Evolutionary conservation across 2,329 filamentous ascomycete genomes (phyloP), one percentile per base, ranked within the genome.

Genomic region (Pseudogymnoascus destructans): DNA sequence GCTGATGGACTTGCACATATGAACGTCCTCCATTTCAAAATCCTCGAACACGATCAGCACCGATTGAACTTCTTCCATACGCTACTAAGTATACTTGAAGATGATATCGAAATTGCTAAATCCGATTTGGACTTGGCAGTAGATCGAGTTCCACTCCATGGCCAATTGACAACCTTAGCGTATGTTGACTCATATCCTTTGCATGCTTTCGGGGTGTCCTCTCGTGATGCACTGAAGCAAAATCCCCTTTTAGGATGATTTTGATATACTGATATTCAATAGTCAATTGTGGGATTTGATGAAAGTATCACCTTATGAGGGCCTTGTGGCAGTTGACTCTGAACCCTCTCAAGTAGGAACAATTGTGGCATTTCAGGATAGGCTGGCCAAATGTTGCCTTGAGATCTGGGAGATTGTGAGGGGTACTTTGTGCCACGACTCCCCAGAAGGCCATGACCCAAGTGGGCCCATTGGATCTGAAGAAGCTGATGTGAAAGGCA

Each of bases 1-100:
- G 90, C 91, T 1, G 92, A 98, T 71, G 92, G 92, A 8, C 84
- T 93, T 54, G 92, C 91, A 32, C 83, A 89, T 57, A 77, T 85
- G 2, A 86, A 85, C 61, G 82, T 87, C 38, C 73, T 95, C 13
- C 70, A 89, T 3, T 88, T 84, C 67, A 74, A 75, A 38, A 80
- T 83, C 68, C 74, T 79, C 11, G 66, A 67, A 15, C 70, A 69
- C 1, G 68, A 71, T n/a, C 66, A 75, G 2, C 69, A 71, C 9
- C 75, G 73, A 9, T 62, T 79, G 3, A 68, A 66, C 0, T 73
- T 91, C 9, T 73, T 90, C 1, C 72, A 77, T 23, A 71, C 70
- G 1, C 73, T 92, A 0, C 68, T 89, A 1, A 69, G 71, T 5
- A 78, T 79, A 23, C 73, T 95, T 0, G 82, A 90, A 61, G 66